A percentile compares a stretch with the other conserved stretches of the same genome.
Conservation (phyloP, 441 rosid genomes). For the Brassica hybrid region DNA sequence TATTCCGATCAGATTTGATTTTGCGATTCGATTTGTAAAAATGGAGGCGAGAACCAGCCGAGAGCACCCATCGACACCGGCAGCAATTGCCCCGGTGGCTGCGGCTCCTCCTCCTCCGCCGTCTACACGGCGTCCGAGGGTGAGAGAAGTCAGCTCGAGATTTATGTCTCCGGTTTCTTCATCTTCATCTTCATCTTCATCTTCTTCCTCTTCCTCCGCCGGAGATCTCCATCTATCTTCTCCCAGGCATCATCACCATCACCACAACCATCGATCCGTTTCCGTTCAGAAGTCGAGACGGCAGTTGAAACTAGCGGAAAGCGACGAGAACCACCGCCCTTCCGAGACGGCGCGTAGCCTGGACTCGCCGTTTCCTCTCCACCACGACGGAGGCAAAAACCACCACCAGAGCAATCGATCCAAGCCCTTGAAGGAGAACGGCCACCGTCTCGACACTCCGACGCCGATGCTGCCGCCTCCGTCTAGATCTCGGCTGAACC, state of each 20-base stretch:
- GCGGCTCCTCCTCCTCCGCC: constrained; percentile 50
- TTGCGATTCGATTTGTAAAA: too few species aligned
- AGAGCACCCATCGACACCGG: constrained; percentile 28
- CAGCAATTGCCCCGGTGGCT: constrained; percentile 31
- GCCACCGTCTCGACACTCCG: constrained; percentile 42
- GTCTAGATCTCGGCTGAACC: constrained; percentile 46
- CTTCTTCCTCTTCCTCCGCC: constrained; percentile 41
- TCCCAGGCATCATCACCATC: constrained; percentile 46
- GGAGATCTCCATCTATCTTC: constrained; percentile 40
- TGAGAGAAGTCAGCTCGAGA: constrained; percentile 83
- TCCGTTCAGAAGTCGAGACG: constrained; percentile 45
- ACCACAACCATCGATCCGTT: constrained; percentile 14
- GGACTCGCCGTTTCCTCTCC: constrained; percentile 49
- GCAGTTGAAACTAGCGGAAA: constrained; percentile 45
- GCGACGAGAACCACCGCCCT: constrained; percentile 47
- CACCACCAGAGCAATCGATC: constrained; percentile 48
- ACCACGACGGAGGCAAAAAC: constrained; percentile 28
- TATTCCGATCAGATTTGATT: constrained; percentile 5
- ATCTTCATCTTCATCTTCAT: constrained; percentile 35
- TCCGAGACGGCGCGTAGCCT: constrained; percentile 46
- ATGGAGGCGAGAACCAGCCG: constrained; percentile 31
- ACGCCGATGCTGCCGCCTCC: constrained; percentile 11
- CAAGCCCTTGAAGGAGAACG: constrained; percentile 30
- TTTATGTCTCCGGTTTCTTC: constrained; percentile 75
- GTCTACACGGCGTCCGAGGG: constrained; percentile 72